Base-by-base conservation (phyloP, 345 rosid species). In the Arabidopsis thaliana region DNA sequence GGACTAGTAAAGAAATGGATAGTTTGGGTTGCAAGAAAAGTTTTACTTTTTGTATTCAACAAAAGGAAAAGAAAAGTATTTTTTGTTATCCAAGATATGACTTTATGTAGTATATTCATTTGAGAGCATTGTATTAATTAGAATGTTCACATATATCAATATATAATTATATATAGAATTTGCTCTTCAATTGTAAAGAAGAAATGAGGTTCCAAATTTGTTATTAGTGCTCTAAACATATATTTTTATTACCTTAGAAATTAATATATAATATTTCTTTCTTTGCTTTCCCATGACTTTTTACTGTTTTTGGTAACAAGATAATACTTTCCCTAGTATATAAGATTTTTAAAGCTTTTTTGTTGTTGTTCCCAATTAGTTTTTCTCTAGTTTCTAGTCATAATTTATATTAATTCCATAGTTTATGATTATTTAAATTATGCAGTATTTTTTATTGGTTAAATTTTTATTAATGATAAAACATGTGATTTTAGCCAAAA, bases 1-100 rank as follows among this genome's bases (percentile, higher is more conserved):
- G 23, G 50, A 28, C 32, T 28, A 48, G 59, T 37, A 59, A 46
- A 7, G 28, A 61, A 11, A 16, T 16, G 24, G 63, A 3, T 40
- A 20, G 61, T 72, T 52, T 72, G 62, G 23, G 53, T 22, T 13
- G 45, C 69, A 72, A 72, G 69, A 62, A 51, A 72, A 62, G 44
- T 62, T 61, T 40, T 62, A 12, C 13, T 13, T 23, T 20, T 25
- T 16, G 20, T n/a, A 0, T 5, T 28, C 49, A 24, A 32, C 68
- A 40, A 50, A 33, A 30, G 69, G 61, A 51, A 60, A 59, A 60
- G 59, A 71, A 49, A 60, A 71, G 67, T 37, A 59, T 48, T 36
- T 48, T 11, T 37, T 10, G 34, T 52, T 60, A 3, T 60, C 23
- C 1, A 60, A 38, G 16, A 32, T 14, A 59, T 8, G 41, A 30